These are phyloP conservation scores for Aspergillus chevalieri DNA, from an alignment of 2,329 filamentous ascomycete genomes.

Conservation along the genomic window DNA sequence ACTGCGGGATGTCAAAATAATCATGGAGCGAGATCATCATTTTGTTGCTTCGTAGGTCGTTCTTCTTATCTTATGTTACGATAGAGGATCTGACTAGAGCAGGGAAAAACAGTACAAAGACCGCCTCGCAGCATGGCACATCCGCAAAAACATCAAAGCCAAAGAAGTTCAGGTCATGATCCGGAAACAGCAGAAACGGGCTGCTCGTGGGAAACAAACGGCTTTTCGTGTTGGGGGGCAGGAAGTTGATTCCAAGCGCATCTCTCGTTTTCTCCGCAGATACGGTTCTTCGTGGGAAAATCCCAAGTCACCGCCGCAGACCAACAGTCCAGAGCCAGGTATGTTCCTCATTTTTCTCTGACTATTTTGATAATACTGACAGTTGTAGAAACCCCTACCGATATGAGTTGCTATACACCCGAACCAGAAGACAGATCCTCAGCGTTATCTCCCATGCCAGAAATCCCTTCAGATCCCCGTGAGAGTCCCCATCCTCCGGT, in stretches of 20 bases:
- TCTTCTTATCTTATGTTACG: slow-evolving; percentile 6
- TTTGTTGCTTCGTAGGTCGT: slow-evolving; percentile 30
- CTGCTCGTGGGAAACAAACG: slow-evolving; percentile 32
- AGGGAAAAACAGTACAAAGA: slow-evolving; percentile 38
- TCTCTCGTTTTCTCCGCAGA: slow-evolving; percentile 29
- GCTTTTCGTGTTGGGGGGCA: slow-evolving; percentile 31
- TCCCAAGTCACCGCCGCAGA: slow-evolving; percentile 11
- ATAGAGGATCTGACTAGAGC: slow-evolving; percentile 13
- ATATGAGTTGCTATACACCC: slow-evolving; percentile 34
- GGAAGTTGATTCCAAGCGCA: slow-evolving; percentile 28
- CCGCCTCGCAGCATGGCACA: slow-evolving; percentile 31
- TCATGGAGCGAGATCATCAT: slow-evolving; percentile 32
- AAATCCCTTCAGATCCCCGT: slow-evolving; percentile 21
- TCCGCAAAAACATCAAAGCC: slow-evolving; percentile 35
- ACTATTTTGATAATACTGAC: background rate
- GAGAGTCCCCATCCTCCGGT: slow-evolving; percentile 11
- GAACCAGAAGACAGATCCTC: slow-evolving; percentile 25
- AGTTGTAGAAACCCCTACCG: slow-evolving; percentile 27
- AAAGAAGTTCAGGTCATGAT: slow-evolving; percentile 34
- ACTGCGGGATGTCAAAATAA: slow-evolving; percentile 30
- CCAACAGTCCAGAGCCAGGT: slow-evolving; percentile 29
- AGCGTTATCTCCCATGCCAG: slow-evolving; percentile 24
- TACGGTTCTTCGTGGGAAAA: slow-evolving; percentile 25
- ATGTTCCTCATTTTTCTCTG: slow-evolving; percentile 6
- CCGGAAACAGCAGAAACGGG: slow-evolving; percentile 32